A percentile compares a stretch with the other conserved stretches of the same genome.
phyloP scores from a whole-genome alignment of 768 basidiomycete species.

The Termitomyces sp. region DNA sequence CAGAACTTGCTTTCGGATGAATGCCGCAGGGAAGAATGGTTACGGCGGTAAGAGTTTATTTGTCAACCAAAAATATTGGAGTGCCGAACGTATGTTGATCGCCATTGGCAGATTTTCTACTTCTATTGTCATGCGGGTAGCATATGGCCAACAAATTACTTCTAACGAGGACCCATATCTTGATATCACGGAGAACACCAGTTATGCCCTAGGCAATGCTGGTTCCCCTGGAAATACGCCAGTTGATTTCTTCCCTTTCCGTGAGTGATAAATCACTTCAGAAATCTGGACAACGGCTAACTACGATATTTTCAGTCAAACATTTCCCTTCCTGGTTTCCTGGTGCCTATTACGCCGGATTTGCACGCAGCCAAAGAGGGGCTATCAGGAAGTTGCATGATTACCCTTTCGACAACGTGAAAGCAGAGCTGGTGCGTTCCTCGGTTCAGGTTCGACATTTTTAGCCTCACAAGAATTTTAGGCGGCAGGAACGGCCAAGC shows the following conservation, averaged over 20 bases:
- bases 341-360: conserved; percentile 18
- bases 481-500: conserved; percentile 18
- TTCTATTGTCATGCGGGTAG: conserved; percentile 20
- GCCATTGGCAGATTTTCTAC: conserved; percentile 1
- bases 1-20: not conserved
- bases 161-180: conserved; percentile 35
- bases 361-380: conserved; percentile 11
- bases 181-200: conserved; percentile 26
- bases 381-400: conserved; percentile 21
- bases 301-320: conserved; percentile 18
- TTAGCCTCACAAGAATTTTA: not conserved
- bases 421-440: conserved; percentile 29
- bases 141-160: conserved; percentile 29
- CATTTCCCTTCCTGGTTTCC: conserved; percentile 33
- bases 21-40: not conserved
- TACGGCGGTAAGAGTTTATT: conserved; percentile 2
- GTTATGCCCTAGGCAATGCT: conserved; percentile 18
- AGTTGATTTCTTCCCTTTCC: conserved; percentile 18
- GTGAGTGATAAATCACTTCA: conserved; percentile 14
- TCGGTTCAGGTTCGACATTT: not conserved
- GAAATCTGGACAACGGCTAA: not conserved
- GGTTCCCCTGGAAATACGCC: conserved; percentile 17
- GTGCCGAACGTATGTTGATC: not conserved
- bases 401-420: conserved; percentile 26
- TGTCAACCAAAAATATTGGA: not conserved